A percentile compares a stretch with the other conserved stretches of the same genome.
These are phyloP conservation scores for Penicillium cinerascens DNA, from an alignment of 495 filamentous ascomycete species.

Conservation along the genomic window DNA sequence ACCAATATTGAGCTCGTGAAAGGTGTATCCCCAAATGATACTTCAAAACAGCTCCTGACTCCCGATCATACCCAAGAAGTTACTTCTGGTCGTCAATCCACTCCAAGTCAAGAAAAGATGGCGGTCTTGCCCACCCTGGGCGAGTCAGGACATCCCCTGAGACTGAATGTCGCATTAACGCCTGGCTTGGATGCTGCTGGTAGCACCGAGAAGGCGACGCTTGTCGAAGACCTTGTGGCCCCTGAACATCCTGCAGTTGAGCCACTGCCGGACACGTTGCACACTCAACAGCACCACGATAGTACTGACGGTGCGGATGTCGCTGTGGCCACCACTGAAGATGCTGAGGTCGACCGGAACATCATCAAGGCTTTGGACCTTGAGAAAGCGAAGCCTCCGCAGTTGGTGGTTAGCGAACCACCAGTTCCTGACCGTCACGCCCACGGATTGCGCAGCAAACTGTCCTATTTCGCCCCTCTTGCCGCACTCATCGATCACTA, in stretches of 20 bases:
- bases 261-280: not conserved
- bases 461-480: constrained; percentile 67
- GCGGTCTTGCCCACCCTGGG: not conserved
- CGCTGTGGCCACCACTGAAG: constrained; percentile 7
- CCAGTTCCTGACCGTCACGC: constrained; percentile 29
- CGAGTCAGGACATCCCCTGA: not conserved
- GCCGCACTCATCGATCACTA: constrained; percentile 57
- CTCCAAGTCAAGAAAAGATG: not conserved
- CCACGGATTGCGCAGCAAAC: constrained; percentile 55
- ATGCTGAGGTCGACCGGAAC: not conserved
- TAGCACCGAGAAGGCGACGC: not conserved
- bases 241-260: not conserved
- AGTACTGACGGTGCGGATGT: not conserved
- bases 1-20: not conserved
- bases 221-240: not conserved
- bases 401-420: constrained; percentile 10
- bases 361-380: constrained; percentile 1
- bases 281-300: not conserved
- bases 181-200: not conserved
- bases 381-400: constrained; percentile 1
- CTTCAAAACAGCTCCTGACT: constrained; percentile 18
- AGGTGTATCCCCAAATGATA: not conserved
- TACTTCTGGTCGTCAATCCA: not conserved
- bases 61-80: constrained; percentile 24
- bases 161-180: too few relatives aligned